phyloP scores from a whole-genome alignment of 208 protist genomes.

The Trypanosoma rangeli region DNA sequence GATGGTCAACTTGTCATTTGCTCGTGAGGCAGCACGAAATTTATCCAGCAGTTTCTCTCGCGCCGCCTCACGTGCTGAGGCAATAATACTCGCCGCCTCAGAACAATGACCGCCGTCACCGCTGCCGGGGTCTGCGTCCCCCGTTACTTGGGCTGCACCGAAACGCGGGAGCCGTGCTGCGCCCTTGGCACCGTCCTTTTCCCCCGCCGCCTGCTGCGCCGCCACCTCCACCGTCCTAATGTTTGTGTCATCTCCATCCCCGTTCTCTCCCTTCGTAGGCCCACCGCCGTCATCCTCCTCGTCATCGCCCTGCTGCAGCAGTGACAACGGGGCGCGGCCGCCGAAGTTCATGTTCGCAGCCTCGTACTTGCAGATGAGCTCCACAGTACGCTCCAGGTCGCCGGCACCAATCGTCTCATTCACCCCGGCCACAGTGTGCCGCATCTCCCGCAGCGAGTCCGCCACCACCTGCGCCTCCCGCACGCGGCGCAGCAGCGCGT shows the following conservation, averaged over 20 bases:
- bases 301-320: conserved; percentile 1
- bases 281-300: background rate
- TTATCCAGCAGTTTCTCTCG: conserved; percentile 35
- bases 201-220: background rate
- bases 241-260: background rate
- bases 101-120: background rate
- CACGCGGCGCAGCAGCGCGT: conserved; percentile 58
- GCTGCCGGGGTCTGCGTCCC: background rate
- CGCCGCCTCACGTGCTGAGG: conserved; percentile 31
- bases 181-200: background rate
- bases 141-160: background rate
- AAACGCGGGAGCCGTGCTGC: background rate
- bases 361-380: conserved; percentile 65
- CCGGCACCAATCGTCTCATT: conserved; percentile 30
- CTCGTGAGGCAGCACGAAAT: conserved; percentile 24
- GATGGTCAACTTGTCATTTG: conserved; percentile 73
- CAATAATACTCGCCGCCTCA: conserved; percentile 19
- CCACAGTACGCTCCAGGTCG: conserved; percentile 54
- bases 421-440: conserved; percentile 36
- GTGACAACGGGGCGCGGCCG: background rate
- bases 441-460: conserved; percentile 50
- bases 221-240: background rate
- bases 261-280: background rate
- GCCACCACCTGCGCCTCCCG: conserved; percentile 46
- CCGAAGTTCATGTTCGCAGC: conserved; percentile 44